A percentile compares a stretch with the other conserved stretches of the same genome.
phyloP scores from a whole-genome alignment of 257 asterid genomes.

The Euphrasia confusa region DNA sequence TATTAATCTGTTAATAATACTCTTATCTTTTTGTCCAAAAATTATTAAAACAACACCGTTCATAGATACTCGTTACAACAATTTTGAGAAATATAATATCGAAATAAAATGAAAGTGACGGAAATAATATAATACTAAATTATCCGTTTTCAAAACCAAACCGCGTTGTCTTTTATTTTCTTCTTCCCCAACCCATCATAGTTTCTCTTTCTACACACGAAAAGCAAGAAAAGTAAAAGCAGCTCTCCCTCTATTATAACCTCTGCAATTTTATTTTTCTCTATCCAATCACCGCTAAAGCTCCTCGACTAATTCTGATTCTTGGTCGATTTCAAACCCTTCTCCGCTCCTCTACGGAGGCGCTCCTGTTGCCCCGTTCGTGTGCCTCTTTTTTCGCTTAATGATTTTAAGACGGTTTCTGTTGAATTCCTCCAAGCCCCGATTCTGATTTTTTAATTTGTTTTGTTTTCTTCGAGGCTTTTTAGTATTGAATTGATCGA shows the following conservation, averaged over 20 bases:
- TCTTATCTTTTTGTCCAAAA: too few relatives aligned
- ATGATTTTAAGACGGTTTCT: constrained; percentile 20
- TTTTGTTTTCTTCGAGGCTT: background rate
- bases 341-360: constrained; percentile 27
- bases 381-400: constrained; percentile 8
- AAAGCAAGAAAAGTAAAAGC: background rate
- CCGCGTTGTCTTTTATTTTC: constrained; percentile 28
- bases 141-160: constrained; percentile 12
- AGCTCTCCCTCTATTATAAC: background rate
- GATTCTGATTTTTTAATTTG: constrained; percentile 18
- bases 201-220: constrained; percentile 24
- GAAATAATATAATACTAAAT: too few relatives aligned
- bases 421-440: constrained; percentile 22
- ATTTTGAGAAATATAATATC: too few relatives aligned
- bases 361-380: constrained; percentile 31
- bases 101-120: too few relatives aligned
- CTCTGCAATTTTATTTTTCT: constrained; percentile 7
- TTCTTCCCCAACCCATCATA: constrained; percentile 33
- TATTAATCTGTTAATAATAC: too few relatives aligned
- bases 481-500: constrained; percentile 12
- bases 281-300: constrained; percentile 28
- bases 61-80: too few relatives aligned
- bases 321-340: constrained; percentile 23
- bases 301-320: constrained; percentile 22
- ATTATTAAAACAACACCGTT: too few relatives aligned